A percentile compares a stretch with the other conserved stretches of the same genome.
These are phyloP conservation scores for Aspergillus hiratsukae DNA, from an alignment of 2,329 filamentous ascomycete genomes.

Conservation along the genomic window DNA sequence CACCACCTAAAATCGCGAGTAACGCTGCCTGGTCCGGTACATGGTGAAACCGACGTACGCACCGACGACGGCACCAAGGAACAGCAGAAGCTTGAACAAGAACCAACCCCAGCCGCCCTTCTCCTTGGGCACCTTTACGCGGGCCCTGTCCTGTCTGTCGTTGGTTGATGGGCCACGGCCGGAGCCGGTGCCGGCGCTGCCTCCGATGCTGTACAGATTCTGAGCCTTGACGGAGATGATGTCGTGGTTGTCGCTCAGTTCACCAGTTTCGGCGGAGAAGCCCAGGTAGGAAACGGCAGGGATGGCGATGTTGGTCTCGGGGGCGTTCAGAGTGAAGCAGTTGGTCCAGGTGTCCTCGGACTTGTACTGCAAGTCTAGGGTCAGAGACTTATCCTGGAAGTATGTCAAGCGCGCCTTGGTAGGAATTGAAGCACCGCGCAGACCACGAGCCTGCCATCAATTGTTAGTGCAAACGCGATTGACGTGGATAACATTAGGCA, in stretches of 20 bases:
- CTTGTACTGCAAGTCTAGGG: conserved; percentile 93
- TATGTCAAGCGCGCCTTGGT: conserved; percentile 89
- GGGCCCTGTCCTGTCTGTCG: conserved; percentile 19
- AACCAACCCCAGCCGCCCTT: conserved; percentile 62
- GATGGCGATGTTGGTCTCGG: conserved; percentile 66
- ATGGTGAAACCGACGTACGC: conserved; percentile 82
- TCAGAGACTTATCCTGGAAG: conserved; percentile 91
- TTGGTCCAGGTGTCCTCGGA: conserved; percentile 78
- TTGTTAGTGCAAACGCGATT: background rate
- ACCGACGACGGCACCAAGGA: conserved; percentile 65
- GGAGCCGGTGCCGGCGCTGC: conserved; percentile 19
- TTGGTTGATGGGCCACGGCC: conserved; percentile 18
- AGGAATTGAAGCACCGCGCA: conserved; percentile 72
- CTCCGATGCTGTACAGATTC: conserved; percentile 69
- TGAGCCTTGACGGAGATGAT: conserved; percentile 81
- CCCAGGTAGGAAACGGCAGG: conserved; percentile 66
- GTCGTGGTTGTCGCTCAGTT: conserved; percentile 96
- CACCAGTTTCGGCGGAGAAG: conserved; percentile 75
- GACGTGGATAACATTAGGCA: no score
- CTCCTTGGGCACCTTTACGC: conserved; percentile 19
- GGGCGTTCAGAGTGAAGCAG: conserved; percentile 70
- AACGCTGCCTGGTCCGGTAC: conserved; percentile 62
- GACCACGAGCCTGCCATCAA: conserved; percentile 63
- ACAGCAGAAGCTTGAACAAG: conserved; percentile 76
- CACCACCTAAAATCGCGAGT: conserved; percentile 30